Evolutionary conservation across 2,329 filamentous ascomycete genomes (phyloP), one percentile per base, ranked within the genome.

Genomic region (Orbilia oligospora): DNA sequence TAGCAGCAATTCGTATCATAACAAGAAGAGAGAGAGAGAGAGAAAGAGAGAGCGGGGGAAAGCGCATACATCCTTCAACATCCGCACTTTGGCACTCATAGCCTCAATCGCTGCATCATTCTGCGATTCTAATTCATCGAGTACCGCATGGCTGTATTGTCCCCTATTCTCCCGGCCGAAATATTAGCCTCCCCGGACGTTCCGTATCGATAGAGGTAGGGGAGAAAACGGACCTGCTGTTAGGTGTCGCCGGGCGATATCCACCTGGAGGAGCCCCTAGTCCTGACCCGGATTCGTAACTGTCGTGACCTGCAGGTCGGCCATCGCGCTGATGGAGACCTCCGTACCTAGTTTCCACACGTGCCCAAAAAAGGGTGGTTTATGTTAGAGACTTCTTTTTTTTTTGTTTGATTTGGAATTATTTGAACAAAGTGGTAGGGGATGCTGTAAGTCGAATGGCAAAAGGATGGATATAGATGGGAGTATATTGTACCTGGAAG

Each of bases 41-140:
- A n/a, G n/a, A n/a, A n/a, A n/a, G n/a, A n/a, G n/a, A n/a, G n/a
- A n/a, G 56, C 3, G 27, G 24, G 41, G 18, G 18, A 16, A 3
- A 18, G 22, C 10, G 87, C 91, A 84, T 85, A 97, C 94, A 86
- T 94, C 90, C 86, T 97, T 98, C 82, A 98, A 84, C 86, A 94
- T 90, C 86, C 89, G 90, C 78, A 98, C 95, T 85, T 97, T 97
- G 81, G 92, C 92, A 81, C 93, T 88, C 83, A 97, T 94, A n/a
- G 94, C 93, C 79, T 93, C 92, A 10, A 97, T 91, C 82, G 97
- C 91, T 75, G 90, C 88, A 82, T 97, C 94, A 83, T 98, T 98
- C 86, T 99, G 96, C 83, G 92, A 95, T 87, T 99, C 96, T 78
- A 99, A 88, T 86, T 97, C 94, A 84, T 93, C 93, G 67, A 99